A percentile compares a stretch with the other conserved stretches of the same genome.
Conservation (phyloP, 768 basidiomycete species). For the Russula sp. region DNA sequence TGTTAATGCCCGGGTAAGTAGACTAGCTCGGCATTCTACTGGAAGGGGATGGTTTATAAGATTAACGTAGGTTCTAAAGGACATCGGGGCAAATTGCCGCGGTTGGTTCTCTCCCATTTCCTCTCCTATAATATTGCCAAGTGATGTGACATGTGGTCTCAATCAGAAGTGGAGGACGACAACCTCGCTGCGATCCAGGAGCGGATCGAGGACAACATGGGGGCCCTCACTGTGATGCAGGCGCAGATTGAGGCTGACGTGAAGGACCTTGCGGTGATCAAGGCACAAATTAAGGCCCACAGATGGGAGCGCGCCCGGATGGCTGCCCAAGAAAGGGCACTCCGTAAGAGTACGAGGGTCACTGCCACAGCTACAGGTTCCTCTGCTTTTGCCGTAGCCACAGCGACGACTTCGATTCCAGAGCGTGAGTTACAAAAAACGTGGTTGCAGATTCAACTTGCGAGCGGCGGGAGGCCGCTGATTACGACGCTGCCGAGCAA, state of each 20-base stretch:
- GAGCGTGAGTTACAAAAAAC: conserved; percentile 83
- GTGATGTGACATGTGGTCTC: not conserved
- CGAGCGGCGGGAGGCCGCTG: conserved; percentile 72
- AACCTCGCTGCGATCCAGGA: too few relatives aligned
- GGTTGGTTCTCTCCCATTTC: conserved; percentile 38
- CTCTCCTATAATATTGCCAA: too few relatives aligned
- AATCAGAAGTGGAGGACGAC: conserved; percentile 85
- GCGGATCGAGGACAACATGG: too few relatives aligned
- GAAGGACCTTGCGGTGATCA: conserved; percentile 77
- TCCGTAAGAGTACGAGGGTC: conserved; percentile 62
- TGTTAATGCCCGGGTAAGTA: conserved; percentile 60
- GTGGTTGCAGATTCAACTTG: conserved; percentile 81
- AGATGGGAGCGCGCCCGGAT: conserved; percentile 85
- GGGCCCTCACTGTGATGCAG: conserved; percentile 79
- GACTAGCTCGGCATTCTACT: not conserved
- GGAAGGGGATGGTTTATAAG: not conserved
- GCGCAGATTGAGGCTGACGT: conserved; percentile 93
- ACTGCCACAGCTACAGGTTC: conserved; percentile 31
- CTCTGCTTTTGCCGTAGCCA: conserved; percentile 31
- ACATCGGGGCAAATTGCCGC: conserved; percentile 71
- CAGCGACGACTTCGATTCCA: too few relatives aligned
- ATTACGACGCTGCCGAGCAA: conserved; percentile 78
- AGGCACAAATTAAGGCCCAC: conserved; percentile 92
- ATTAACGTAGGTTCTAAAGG: conserved; percentile 53
- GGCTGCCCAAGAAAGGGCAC: conserved; percentile 82